These are phyloP conservation scores for Sugiyamaella boreocaroliniensis DNA, from an alignment of 805 yeast species.

Conservation along the genomic window DNA sequence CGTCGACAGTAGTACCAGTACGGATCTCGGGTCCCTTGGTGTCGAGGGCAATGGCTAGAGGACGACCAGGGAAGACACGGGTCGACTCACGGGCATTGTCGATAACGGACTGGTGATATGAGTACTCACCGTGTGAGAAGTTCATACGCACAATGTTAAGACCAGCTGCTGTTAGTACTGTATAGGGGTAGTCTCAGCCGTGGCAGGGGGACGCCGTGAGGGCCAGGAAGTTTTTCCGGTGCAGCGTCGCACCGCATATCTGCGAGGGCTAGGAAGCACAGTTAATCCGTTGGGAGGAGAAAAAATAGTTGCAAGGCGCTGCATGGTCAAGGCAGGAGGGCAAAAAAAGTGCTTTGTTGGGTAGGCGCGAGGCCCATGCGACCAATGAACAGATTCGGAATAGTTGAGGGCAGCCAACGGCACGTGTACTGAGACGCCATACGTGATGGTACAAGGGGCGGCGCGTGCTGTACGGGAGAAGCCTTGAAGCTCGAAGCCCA, in stretches of 20 bases:
- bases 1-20: conserved; percentile 88
- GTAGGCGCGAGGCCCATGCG: background rate
- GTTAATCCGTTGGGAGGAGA: background rate
- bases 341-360: background rate
- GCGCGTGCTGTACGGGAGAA: too few relatives aligned
- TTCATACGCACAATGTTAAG: conserved; percentile 97
- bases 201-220: background rate
- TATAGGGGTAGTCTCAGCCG: background rate
- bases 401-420: background rate
- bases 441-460: background rate
- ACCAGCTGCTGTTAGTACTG: conserved; percentile 51
- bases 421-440: background rate
- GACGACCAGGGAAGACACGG: conserved; percentile 86
- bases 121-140: conserved; percentile 97
- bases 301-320: background rate
- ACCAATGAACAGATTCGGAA: background rate
- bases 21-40: conserved; percentile 99
- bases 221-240: background rate
- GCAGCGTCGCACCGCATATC: background rate
- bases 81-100: conserved; percentile 96
- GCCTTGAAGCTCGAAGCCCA: too few relatives aligned
- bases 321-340: background rate
- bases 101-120: conserved; percentile 93
- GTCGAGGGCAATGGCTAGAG: conserved; percentile 95
- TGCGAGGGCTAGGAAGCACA: background rate